Percentiles rank a stretch among this genome's conserved stretches.
phyloP scores from a whole-genome alignment of 441 rosid genomes.

The Adansonia madagascariensis region DNA sequence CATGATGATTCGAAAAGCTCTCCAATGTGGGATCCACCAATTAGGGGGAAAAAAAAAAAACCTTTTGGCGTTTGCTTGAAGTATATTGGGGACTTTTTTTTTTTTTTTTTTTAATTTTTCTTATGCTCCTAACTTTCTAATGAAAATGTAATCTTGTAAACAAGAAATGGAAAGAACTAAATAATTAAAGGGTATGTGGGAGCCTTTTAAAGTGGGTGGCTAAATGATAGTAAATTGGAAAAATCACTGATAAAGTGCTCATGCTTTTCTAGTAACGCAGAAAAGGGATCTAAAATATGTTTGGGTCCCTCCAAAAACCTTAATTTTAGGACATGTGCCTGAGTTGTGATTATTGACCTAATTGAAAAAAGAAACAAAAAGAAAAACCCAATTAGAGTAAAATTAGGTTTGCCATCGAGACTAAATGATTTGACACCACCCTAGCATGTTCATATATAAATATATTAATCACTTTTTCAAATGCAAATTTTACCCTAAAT shows the following conservation, averaged over 20 bases:
- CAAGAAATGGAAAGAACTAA: slow-evolving; percentile 31
- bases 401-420: slow-evolving; percentile 28
- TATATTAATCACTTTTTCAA: background rate
- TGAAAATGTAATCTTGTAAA: slow-evolving; percentile 31
- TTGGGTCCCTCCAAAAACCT: slow-evolving; percentile 32
- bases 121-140: background rate
- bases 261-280: slow-evolving; percentile 30
- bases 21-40: slow-evolving; percentile 33
- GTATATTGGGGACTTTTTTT: background rate
- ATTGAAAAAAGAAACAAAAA: slow-evolving; percentile 1
- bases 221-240: slow-evolving; percentile 32
- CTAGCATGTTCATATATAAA: background rate
- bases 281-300: background rate
- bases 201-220: slow-evolving; percentile 31
- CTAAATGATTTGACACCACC: slow-evolving; percentile 39
- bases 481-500: slow-evolving; percentile 13
- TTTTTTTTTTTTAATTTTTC: background rate
- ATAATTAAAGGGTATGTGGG: slow-evolving; percentile 4
- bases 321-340: slow-evolving; percentile 18
- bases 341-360: slow-evolving; percentile 37
- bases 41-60: background rate
- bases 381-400: slow-evolving; percentile 22
- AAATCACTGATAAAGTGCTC: slow-evolving; percentile 33
- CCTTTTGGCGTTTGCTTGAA: slow-evolving; percentile 7
- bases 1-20: slow-evolving; percentile 43